Conservation (phyloP, 306 rosid genomes). For the Medicago arabica region DNA sequence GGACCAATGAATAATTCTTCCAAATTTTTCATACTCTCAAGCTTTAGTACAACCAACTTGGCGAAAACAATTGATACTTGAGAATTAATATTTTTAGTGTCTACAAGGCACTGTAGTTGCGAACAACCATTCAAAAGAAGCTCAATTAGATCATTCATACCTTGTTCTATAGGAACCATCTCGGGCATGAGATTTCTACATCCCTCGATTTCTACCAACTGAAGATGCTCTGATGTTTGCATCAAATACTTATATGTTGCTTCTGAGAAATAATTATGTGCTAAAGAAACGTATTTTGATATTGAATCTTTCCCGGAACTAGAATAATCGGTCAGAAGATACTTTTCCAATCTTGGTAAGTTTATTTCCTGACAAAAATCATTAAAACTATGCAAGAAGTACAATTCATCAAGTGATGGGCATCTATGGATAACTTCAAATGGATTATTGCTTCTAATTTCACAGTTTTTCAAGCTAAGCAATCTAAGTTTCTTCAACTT, state of each 20-base stretch:
- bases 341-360: neutral
- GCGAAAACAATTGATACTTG: neutral
- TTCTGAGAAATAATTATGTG: neutral
- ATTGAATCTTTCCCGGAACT: too few relatives aligned
- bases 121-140: fast-evolving
- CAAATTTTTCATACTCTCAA: neutral
- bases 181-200: conserved; percentile 31
- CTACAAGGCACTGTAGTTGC: neutral
- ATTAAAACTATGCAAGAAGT: neutral
- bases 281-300: neutral
- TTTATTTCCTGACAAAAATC: too few relatives aligned
- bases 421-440: conserved; percentile 31
- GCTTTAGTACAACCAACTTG: neutral
- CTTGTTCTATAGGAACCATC: neutral
- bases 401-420: conserved; percentile 30
- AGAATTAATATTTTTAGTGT: neutral
- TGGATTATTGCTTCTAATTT: neutral
- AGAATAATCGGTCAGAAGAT: too few relatives aligned
- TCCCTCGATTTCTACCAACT: fast-evolving
- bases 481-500: neutral
- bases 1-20: conserved; percentile 13
- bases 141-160: neutral
- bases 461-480: fast-evolving
- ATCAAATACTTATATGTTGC: neutral
- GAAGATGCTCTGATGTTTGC: neutral